Conservation (phyloP, 2,329 filamentous ascomycete species). For the Pseudogymnoascus sp. region DNA sequence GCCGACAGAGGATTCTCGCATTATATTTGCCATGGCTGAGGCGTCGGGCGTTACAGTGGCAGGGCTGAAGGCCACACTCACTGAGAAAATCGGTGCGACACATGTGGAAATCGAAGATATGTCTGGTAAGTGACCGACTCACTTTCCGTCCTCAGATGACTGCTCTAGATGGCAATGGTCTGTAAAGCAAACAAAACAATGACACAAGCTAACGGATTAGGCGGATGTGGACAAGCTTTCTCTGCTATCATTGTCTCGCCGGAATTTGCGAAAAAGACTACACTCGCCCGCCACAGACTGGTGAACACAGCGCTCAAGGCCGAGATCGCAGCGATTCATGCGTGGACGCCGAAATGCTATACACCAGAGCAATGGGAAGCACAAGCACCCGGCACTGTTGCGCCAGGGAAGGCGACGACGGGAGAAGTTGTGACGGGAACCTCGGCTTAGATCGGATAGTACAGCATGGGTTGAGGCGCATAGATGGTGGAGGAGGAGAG, state of each 20-base stretch:
- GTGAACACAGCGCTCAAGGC: slow-evolving; percentile 61
- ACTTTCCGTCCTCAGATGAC: slow-evolving; percentile 7
- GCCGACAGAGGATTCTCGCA: slow-evolving; percentile 14
- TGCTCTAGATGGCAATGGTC: not conserved
- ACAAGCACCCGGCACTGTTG: slow-evolving; percentile 37
- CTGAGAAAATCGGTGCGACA: slow-evolving; percentile 60
- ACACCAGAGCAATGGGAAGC: slow-evolving; percentile 69
- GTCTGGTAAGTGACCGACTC: slow-evolving; percentile 57
- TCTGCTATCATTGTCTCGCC: slow-evolving; percentile 60
- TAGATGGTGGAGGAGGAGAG: not conserved
- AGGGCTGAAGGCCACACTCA: slow-evolving; percentile 60
- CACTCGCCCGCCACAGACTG: slow-evolving; percentile 59
- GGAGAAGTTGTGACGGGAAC: slow-evolving; percentile 27
- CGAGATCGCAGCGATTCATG: slow-evolving; percentile 67
- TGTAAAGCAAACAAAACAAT: not conserved
- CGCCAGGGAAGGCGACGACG: slow-evolving; percentile 27
- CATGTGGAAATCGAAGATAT: slow-evolving; percentile 87
- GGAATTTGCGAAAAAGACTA: slow-evolving; percentile 51
- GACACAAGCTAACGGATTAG: slow-evolving; percentile 31
- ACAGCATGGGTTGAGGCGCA: not conserved
- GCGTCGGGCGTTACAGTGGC: slow-evolving; percentile 63
- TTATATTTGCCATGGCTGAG: slow-evolving; percentile 42
- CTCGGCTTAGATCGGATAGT: not conserved
- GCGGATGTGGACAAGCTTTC: slow-evolving; percentile 64
- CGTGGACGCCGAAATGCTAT: slow-evolving; percentile 69